phyloP scores from a whole-genome alignment of 2,329 filamentous ascomycete species.

The Fusarium albosuccineum region DNA sequence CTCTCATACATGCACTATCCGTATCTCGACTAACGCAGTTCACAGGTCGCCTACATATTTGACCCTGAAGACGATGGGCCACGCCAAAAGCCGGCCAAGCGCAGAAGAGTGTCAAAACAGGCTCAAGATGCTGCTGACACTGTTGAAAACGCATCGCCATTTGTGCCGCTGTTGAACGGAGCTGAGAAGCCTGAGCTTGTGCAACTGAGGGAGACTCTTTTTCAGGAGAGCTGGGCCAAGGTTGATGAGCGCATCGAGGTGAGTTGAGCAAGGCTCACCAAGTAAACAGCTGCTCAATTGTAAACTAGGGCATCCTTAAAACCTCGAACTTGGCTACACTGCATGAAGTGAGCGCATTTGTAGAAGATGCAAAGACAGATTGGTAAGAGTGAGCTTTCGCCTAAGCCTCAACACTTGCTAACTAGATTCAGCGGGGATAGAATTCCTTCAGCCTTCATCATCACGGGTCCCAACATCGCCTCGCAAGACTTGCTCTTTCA shows the following conservation, averaged over 20 bases:
- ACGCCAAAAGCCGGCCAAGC: constrained; percentile 63
- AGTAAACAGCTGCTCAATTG: constrained; percentile 41
- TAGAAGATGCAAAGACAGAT: constrained; percentile 55
- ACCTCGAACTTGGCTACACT: constrained; percentile 73
- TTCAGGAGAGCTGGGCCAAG: constrained; percentile 72
- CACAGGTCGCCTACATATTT: constrained; percentile 73
- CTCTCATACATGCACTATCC: background rate
- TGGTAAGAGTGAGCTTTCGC: constrained; percentile 46
- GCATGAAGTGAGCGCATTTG: constrained; percentile 69
- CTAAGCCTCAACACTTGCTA: constrained; percentile 16
- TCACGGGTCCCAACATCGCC: constrained; percentile 83
- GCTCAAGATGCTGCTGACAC: constrained; percentile 34
- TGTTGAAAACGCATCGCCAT: constrained; percentile 49
- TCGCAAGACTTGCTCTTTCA: constrained; percentile 81
- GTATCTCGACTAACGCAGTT: constrained; percentile 24
- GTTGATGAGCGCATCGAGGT: constrained; percentile 74
- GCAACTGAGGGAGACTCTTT: constrained; percentile 69
- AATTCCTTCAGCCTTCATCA: constrained; percentile 78
- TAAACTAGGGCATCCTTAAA: constrained; percentile 65
- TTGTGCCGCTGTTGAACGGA: constrained; percentile 68
- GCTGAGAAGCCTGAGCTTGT: constrained; percentile 64
- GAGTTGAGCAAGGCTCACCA: background rate
- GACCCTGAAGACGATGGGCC: constrained; percentile 60
- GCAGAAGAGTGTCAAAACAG: constrained; percentile 65
- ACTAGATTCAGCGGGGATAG: constrained; percentile 55